Evolutionary conservation across 2,329 filamentous ascomycete species (phyloP).

Genomic region (Calonectria ilicicola): DNA sequence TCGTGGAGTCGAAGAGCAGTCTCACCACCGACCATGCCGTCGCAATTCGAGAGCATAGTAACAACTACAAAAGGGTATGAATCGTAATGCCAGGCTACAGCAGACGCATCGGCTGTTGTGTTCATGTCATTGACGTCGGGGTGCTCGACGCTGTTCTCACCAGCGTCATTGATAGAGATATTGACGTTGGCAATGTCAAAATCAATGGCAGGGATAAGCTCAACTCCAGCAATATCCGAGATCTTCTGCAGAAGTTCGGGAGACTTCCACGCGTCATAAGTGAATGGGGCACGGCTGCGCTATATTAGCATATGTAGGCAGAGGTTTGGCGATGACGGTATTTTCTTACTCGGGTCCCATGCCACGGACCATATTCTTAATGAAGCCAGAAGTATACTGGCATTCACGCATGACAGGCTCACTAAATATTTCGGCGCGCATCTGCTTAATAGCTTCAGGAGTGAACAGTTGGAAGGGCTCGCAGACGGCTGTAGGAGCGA

Average conservation of each 20-base stretch:
- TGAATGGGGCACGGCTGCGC: slow-evolving; percentile 67
- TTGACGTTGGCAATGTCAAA: slow-evolving; percentile 68
- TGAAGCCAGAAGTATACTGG: slow-evolving; percentile 57
- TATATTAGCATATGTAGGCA: neutral
- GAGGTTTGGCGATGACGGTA: neutral
- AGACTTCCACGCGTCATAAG: slow-evolving; percentile 62
- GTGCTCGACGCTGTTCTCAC: slow-evolving; percentile 49
- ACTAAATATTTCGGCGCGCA: slow-evolving; percentile 71
- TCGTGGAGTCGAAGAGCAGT: slow-evolving; percentile 66
- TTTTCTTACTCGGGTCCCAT: slow-evolving; percentile 57
- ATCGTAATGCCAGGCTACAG: slow-evolving; percentile 73
- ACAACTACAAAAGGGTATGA: slow-evolving; percentile 76
- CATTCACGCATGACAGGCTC: slow-evolving; percentile 67
- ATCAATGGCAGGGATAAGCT: slow-evolving; percentile 65
- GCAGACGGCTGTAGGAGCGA: slow-evolving; percentile 72
- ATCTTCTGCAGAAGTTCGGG: slow-evolving; percentile 59
- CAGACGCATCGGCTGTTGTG: slow-evolving; percentile 58
- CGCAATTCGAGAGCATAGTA: slow-evolving; percentile 73
- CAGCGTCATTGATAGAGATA: slow-evolving; percentile 58
- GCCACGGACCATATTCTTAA: slow-evolving; percentile 68
- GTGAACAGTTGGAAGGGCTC: slow-evolving; percentile 75
- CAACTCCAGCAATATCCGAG: slow-evolving; percentile 65
- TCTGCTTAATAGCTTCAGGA: slow-evolving; percentile 68
- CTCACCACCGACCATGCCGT: slow-evolving; percentile 73
- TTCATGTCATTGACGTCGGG: slow-evolving; percentile 15